These are phyloP conservation scores for Petunia axillaris DNA, from an alignment of 257 asterid genomes.

Conservation along the genomic window DNA sequence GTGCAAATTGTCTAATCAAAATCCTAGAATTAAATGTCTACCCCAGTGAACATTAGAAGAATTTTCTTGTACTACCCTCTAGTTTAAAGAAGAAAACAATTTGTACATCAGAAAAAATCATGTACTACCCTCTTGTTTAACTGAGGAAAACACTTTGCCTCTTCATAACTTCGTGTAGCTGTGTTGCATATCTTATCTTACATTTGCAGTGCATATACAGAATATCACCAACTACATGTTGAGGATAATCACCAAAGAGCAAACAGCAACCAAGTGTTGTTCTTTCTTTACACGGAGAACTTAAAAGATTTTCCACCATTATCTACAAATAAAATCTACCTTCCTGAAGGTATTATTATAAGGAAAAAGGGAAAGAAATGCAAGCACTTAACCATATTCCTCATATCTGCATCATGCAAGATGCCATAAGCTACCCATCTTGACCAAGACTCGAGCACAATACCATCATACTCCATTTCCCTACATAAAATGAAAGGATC, in stretches of 20 bases:
- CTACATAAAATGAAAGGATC: slow-evolving; percentile 41
- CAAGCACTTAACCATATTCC: slow-evolving; percentile 51
- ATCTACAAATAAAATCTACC: background rate
- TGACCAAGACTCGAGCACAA: slow-evolving; percentile 96
- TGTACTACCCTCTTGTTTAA: background rate
- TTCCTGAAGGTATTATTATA: background rate
- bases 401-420: slow-evolving; percentile 78
- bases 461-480: slow-evolving; percentile 94
- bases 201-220: background rate
- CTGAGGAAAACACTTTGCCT: background rate
- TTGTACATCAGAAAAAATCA: no score
- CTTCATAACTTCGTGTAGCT: background rate
- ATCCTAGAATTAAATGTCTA: no score
- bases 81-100: no score
- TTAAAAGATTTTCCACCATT: background rate
- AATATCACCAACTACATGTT: background rate
- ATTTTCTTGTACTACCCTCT: no score
- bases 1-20: background rate
- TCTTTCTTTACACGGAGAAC: background rate
- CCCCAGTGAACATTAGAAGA: no score
- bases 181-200: background rate
- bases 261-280: background rate
- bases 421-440: slow-evolving; percentile 95
- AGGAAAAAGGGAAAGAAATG: background rate
- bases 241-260: background rate